Conservation (phyloP, 164 flowering plant genomes). For the Macadamia integrifolia region DNA sequence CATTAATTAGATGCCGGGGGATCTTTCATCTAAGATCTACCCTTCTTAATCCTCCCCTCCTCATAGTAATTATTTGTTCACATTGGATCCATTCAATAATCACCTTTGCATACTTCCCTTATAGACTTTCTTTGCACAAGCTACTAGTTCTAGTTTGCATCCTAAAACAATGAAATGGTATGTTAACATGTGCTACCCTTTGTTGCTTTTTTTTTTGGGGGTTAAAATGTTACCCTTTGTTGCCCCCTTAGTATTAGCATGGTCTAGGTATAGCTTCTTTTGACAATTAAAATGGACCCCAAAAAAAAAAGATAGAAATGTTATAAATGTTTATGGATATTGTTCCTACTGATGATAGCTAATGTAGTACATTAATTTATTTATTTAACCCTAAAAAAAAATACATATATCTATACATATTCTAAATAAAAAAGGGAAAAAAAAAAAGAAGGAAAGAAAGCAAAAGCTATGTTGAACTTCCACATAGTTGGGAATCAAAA, state of each 20-base stretch:
- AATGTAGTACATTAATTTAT: no score
- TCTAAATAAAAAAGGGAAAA: no score
- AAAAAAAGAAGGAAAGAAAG: no score
- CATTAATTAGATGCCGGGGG: background rate
- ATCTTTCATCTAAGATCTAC: background rate
- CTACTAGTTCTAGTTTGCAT: no score
- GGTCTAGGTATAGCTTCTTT: background rate
- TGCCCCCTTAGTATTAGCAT: no score
- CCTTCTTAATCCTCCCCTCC: background rate
- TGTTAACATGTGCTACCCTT: no score
- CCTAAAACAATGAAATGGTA: no score
- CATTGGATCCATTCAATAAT: background rate
- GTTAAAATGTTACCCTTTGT: no score
- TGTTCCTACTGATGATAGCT: background rate
- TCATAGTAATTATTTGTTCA: background rate
- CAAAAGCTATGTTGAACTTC: background rate
- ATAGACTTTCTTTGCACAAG: no score
- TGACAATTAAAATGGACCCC: background rate
- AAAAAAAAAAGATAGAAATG: constrained; percentile 1
- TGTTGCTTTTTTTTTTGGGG: no score
- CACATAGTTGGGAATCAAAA: background rate
- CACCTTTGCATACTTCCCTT: background rate
- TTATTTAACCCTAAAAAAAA: background rate
- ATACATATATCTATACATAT: background rate
- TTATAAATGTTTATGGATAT: background rate